phyloP scores from a whole-genome alignment of 768 basidiomycete species.

The Chalciporus piperatus region DNA sequence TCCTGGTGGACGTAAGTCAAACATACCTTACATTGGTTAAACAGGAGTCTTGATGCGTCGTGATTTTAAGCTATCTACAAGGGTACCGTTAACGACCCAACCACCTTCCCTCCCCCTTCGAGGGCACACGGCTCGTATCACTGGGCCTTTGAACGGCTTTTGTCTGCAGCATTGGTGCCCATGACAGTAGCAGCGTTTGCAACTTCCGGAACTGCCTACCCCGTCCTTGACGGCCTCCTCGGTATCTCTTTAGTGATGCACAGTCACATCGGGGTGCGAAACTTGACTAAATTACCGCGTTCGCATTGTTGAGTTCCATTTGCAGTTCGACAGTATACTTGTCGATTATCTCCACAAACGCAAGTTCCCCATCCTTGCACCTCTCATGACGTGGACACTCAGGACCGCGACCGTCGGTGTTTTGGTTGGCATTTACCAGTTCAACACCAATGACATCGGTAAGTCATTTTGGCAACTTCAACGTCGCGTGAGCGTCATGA shows the following conservation, averaged over 20 bases:
- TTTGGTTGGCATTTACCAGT: conserved; percentile 91
- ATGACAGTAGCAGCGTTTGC: conserved; percentile 84
- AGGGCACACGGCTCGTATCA: conserved; percentile 87
- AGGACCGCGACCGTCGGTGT: conserved; percentile 76
- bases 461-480: conserved; percentile 30
- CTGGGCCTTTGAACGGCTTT: conserved; percentile 89
- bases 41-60: neutral
- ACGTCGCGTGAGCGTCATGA: neutral
- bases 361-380: conserved; percentile 87
- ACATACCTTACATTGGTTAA: neutral
- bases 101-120: conserved; percentile 79
- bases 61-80: conserved; percentile 65
- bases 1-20: conserved; percentile 66
- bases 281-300: neutral
- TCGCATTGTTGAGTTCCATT: neutral
- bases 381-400: conserved; percentile 68
- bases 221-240: conserved; percentile 86
- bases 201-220: conserved; percentile 70
- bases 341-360: conserved; percentile 92
- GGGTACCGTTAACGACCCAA: conserved; percentile 95
- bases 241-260: conserved; percentile 88
- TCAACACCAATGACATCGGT: conserved; percentile 99
- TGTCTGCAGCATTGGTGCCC: conserved; percentile 86
- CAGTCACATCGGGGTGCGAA: conserved; percentile 86
- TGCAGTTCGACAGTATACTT: conserved; percentile 69